These are phyloP conservation scores for Apiospora hydei DNA, from an alignment of 2,329 filamentous ascomycete species.

Conservation along the genomic window DNA sequence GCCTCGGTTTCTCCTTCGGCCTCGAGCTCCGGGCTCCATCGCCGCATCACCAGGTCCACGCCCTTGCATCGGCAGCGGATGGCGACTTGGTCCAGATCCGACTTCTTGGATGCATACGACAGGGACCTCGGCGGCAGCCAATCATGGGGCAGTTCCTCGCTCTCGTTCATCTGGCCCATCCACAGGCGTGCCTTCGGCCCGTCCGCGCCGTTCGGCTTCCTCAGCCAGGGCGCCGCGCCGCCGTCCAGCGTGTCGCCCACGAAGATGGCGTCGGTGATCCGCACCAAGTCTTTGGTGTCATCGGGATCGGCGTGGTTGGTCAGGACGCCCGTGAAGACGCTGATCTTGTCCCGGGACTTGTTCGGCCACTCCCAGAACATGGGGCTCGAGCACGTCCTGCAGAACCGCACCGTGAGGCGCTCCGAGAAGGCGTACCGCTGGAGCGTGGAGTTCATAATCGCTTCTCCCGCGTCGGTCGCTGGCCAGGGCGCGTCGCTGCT, in stretches of 20 bases:
- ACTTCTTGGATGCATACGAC: slow-evolving; percentile 30
- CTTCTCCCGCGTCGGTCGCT: slow-evolving; percentile 34
- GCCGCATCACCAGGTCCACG: slow-evolving; percentile 49
- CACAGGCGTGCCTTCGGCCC: slow-evolving; percentile 38
- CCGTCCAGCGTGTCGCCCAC: slow-evolving; percentile 60
- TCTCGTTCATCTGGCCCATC: slow-evolving; percentile 32
- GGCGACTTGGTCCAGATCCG: slow-evolving; percentile 38
- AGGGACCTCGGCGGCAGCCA: slow-evolving; percentile 39
- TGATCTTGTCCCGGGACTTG: slow-evolving; percentile 33
- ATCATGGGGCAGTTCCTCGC: slow-evolving; percentile 39
- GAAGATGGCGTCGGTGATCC: slow-evolving; percentile 49
- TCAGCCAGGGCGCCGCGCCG: slow-evolving; percentile 56
- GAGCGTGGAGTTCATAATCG: slow-evolving; percentile 42
- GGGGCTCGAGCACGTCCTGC: slow-evolving; percentile 50
- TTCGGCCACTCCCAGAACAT: slow-evolving; percentile 50
- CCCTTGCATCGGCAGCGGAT: slow-evolving; percentile 56
- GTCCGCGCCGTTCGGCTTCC: slow-evolving; percentile 40
- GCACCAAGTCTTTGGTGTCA: slow-evolving; percentile 39
- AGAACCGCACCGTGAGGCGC: slow-evolving; percentile 47
- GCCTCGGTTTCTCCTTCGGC: slow-evolving; percentile 40
- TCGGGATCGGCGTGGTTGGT: slow-evolving; percentile 34
- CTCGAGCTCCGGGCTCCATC: slow-evolving; percentile 40
- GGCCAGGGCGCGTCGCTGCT: slow-evolving; percentile 47
- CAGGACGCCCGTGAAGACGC: slow-evolving; percentile 49
- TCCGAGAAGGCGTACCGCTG: slow-evolving; percentile 47